Evolutionary conservation across 1,139 yeast species (phyloP).

Genomic region (Pichia sp.): DNA sequence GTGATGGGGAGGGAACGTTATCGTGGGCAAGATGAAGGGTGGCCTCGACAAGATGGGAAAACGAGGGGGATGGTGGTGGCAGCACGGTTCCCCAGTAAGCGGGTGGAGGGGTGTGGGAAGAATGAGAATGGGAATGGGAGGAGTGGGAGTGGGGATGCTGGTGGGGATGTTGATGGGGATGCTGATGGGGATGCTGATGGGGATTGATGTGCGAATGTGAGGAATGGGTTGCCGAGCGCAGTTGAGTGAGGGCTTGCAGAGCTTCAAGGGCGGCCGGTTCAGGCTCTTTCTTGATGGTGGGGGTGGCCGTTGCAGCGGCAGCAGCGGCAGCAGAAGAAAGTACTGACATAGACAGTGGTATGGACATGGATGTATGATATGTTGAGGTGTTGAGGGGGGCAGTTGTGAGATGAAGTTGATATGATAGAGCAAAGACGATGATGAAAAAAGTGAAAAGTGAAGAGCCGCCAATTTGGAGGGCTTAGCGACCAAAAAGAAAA

Average conservation of each 20-base stretch:
- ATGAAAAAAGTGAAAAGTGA: not conserved
- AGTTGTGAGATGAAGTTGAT: not conserved
- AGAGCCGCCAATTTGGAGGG: conserved; percentile 7
- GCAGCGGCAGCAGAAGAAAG: not conserved
- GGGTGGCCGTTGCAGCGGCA: not conserved
- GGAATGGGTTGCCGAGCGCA: conserved; percentile 3
- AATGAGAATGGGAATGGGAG: not conserved
- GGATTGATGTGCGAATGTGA: not conserved
- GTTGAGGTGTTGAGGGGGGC: not conserved
- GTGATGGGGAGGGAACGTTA: not conserved
- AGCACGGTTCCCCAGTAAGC: not conserved
- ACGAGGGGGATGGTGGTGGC: not conserved
- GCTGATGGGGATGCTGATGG: too few species aligned
- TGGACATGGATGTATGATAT: not conserved
- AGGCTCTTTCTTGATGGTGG: not conserved
- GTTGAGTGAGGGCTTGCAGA: conserved; percentile 10
- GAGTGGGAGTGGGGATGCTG: not conserved
- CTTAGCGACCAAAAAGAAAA: not conserved
- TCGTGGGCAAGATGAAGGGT: not conserved
- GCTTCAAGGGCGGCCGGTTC: conserved; percentile 9
- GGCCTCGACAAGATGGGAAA: not conserved
- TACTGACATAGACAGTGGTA: not conserved
- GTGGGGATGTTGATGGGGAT: too few species aligned
- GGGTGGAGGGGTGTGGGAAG: not conserved
- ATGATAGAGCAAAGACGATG: not conserved